Base-by-base conservation (phyloP, 768 basidiomycete species). In the Leccinum barrowsii region DNA sequence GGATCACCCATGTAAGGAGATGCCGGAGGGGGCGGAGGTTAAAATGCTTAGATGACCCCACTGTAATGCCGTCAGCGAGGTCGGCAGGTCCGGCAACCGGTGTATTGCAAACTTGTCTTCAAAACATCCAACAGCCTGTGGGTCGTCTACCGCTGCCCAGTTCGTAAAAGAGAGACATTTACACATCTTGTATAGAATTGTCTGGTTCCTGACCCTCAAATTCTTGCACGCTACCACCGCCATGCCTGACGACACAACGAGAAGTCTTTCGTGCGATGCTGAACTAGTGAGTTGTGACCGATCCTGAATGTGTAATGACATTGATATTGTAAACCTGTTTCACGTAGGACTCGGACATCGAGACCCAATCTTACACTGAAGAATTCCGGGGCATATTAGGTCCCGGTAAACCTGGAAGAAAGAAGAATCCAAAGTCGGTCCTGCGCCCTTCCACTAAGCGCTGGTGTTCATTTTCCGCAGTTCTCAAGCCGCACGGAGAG, bases 391-490 rank as follows among this genome's bases (percentile, higher is more conserved):
- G 55, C 37, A 51, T 60, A 42, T 19, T 42, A 7, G 74, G 67
- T 6, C 71, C 70, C 51, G 62, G 62, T n/a, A 73, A 63, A 46
- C 72, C 90, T 34, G 90, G 90, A 15, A 79, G 90, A 60, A 92
- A 92, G 85, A 92, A 92, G 79, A 93, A 93, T 67, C 90, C 91
- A 64, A 92, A 92, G 91, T 90, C 64, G 59, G 82, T 74, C 50
- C 10, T 40, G 24, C 19, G 5, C 63, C 54, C 44, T 30, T 46
- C 35, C 46, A 32, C 47, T 30, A 12, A 40, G 55, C 62, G 60
- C 63, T 64, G 63, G 52, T 62, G n/a, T 50, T 62, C 17, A 64
- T 56, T 26, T 21, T 46, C 46, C 56, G 62, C 55, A 94, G 91
- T 76, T 94, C 91, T 21, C 92, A 93, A 74, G 90, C 91, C 34